Base-by-base conservation (phyloP, 805 yeast species). In the Candida jianshihensis region DNA sequence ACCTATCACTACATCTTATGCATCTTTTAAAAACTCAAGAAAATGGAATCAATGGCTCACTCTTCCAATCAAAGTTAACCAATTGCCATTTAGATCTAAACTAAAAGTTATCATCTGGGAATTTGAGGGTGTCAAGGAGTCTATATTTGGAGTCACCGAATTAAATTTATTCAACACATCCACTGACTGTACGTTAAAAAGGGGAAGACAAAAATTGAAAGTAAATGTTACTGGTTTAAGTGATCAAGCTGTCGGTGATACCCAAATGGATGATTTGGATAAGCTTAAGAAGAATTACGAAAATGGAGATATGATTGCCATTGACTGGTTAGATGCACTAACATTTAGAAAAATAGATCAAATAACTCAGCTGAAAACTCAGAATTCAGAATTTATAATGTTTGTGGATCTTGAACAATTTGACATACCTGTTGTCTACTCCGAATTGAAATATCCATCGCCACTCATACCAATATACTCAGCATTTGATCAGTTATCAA, bases 241-340 rank as follows among this genome's bases (percentile, higher is more conserved):
- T 18, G 61, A 62, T 13, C 46, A 42, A 30, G 57, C 46, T 31
- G 49, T 47, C 2, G 35, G 47, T 6, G 41, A 44, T 7, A 41
- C 54, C 10, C 64, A 64, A 31, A 65, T 70, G 66, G 75, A 71
- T 35, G 47, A 64, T 6, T 51, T 75, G 15, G 87, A 81, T 43
- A 56, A 55, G 33, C 62, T 70, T 34, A 62, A 83, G 29, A 78
- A 81, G 43, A 61, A 59, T 33, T 83, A 78, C 49, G 88, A 81
- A 49, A 68, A 71, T 41, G 88, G 88, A 1, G 89, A 83, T 19
- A 63, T 75, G 19, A 60, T 70, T 5, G 57, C 71, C 6, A 57
- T 74, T 1, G 75, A 71, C 33, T 89, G 97, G 97, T 63, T 88
- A 9, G 95, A 87, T 50, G 66, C 73, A 31, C 47, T 83, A 38